Conservation (phyloP, 805 yeast genomes). For the Wickerhamomyces pijperi region DNA sequence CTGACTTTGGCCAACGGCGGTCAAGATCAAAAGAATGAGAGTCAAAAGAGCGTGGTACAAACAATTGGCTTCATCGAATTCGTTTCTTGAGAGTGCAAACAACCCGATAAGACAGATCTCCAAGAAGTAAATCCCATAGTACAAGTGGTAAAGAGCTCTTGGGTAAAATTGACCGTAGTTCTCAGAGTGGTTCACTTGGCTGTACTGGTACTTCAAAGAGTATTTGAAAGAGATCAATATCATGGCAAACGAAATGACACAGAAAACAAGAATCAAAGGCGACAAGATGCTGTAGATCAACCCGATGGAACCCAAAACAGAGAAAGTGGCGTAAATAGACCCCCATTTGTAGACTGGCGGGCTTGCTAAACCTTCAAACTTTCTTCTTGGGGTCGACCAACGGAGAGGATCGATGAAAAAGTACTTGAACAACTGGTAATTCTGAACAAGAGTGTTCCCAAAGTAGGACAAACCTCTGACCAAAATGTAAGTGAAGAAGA, state of each 20-base stretch:
- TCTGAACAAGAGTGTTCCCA: conserved; percentile 60
- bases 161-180: conserved; percentile 66
- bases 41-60: conserved; percentile 40
- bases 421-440: conserved; percentile 36
- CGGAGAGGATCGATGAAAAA: conserved; percentile 22
- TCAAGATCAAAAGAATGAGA: conserved; percentile 36
- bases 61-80: conserved; percentile 31
- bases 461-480: conserved; percentile 67
- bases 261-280: conserved; percentile 61
- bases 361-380: conserved; percentile 30
- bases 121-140: conserved; percentile 72
- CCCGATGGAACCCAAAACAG: conserved; percentile 71
- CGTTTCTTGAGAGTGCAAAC: conserved; percentile 49
- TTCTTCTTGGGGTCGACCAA: conserved; percentile 55
- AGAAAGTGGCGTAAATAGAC: conserved; percentile 59
- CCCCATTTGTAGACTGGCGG: conserved; percentile 63
- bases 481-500: conserved; percentile 69
- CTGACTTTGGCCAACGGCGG: conserved; percentile 46
- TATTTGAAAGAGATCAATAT: conserved; percentile 61
- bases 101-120: conserved; percentile 73
- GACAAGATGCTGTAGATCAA: conserved; percentile 70
- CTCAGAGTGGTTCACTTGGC: conserved; percentile 41
- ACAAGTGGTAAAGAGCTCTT: conserved; percentile 62
- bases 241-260: conserved; percentile 43
- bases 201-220: conserved; percentile 47